Base-by-base conservation (phyloP, 2,329 filamentous ascomycete genomes). In the Alternaria angustiovoidea region DNA sequence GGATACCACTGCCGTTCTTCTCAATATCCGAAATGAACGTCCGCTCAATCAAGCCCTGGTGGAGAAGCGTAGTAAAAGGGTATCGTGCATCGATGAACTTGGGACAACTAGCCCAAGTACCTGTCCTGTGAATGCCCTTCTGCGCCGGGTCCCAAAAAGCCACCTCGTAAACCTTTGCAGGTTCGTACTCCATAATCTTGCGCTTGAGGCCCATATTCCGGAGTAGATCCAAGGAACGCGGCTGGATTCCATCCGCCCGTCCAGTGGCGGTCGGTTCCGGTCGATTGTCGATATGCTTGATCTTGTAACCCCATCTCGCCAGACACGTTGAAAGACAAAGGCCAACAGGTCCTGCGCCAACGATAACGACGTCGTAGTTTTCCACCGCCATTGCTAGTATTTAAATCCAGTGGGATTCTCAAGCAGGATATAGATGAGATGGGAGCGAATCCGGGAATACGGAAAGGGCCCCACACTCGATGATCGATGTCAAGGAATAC, bases 271-370 rank as follows among this genome's bases (percentile, higher is more conserved):
- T 97, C 16, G 93, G 93, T 72, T 94, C 91, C 2, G 92, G 84
- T 60, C 93, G 87, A 80, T 96, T 96, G 81, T 97, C 94, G 74
- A 97, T 93, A 80, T 97, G 93, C 83, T 94, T 96, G 79, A 97
- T 92, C 78, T 88, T 93, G 84, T 97, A 97, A 20, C 94, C 94
- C 92, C 93, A 97, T 82, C 93, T 86, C 62, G 92, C 91, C 63
- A 97, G 86, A 75, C 91, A 94, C 30, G 93, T 93, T 8, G 93
- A 95, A 24, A 97, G 86, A 81, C 96, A 89, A 59, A 97, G 86
- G 56, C 94, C 94, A 41, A 94, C 93, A 4, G 94, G 94, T 16
- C 94, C 94, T 57, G 94, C 94, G 65, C 94, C 94, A 56, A 97
- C 86, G 67, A 97, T 93, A 69, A 97, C 93, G 51, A 86, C 86